phyloP scores from a whole-genome alignment of 306 rosid genomes.

The Medicago ruthenica region DNA sequence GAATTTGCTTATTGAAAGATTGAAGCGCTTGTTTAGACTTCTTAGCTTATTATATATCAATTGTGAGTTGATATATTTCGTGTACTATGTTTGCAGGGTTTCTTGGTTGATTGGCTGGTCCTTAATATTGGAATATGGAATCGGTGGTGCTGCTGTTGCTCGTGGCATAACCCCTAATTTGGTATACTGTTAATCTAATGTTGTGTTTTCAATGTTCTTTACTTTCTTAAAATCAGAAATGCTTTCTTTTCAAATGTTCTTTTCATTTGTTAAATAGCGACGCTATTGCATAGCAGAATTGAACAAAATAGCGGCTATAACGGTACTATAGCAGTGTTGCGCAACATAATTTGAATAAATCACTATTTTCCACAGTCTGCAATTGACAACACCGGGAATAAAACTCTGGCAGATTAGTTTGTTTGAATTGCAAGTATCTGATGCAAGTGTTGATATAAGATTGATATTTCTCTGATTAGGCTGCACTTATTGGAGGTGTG shows the following conservation, averaged over 20 bases:
- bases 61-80: slow-evolving; percentile 9
- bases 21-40: too few relatives aligned
- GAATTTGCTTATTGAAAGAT: too few relatives aligned
- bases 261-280: too few relatives aligned
- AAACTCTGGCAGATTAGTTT: too few relatives aligned
- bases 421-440: not conserved
- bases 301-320: too few relatives aligned
- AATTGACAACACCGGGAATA: too few relatives aligned
- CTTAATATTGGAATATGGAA: slow-evolving; percentile 79
- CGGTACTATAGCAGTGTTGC: too few relatives aligned
- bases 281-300: too few relatives aligned
- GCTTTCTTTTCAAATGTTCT: too few relatives aligned
- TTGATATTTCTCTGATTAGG: slow-evolving; percentile 54
- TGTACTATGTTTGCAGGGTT: slow-evolving; percentile 54
- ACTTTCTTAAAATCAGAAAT: not conserved
- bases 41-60: not conserved
- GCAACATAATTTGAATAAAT: too few relatives aligned
- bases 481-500: slow-evolving; percentile 78
- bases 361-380: too few relatives aligned
- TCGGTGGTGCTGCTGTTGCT: slow-evolving; percentile 90
- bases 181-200: slow-evolving; percentile 46
- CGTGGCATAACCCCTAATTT: slow-evolving; percentile 96
- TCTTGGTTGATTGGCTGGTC: slow-evolving; percentile 99
- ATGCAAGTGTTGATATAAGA: not conserved
- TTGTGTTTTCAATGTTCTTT: not conserved